Percentiles rank a stretch among this genome's conserved stretches.
These are phyloP conservation scores for Ramalina peruviana DNA, from an alignment of 495 filamentous ascomycete species.

Conservation along the genomic window DNA sequence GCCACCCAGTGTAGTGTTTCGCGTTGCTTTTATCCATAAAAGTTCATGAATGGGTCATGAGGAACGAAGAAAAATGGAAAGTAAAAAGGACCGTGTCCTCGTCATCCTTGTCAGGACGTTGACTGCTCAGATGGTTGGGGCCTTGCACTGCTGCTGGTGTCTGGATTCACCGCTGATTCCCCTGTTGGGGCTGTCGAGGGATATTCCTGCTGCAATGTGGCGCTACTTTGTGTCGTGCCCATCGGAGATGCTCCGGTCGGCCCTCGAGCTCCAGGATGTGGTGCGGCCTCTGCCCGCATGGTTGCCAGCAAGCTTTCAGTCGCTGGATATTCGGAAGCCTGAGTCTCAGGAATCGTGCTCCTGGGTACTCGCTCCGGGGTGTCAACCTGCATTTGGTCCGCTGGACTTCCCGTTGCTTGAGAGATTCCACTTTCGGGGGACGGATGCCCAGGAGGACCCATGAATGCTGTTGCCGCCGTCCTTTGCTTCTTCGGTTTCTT, in stretches of 20 bases:
- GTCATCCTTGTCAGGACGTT: too few relatives aligned
- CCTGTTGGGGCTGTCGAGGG: not conserved
- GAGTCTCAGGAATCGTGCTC: constrained; percentile 10
- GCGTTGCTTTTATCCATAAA: not conserved
- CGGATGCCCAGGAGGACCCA: not conserved
- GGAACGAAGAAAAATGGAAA: too few relatives aligned
- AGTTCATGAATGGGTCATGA: not conserved
- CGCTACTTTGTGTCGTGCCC: constrained; percentile 6
- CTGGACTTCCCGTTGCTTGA: constrained; percentile 3
- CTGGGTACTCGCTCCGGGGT: not conserved
- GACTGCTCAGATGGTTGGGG: too few relatives aligned
- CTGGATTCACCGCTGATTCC: too few relatives aligned
- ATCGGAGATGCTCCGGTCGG: not conserved
- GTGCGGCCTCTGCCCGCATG: constrained; percentile 9
- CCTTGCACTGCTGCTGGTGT: too few relatives aligned
- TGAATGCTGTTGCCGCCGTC: not conserved
- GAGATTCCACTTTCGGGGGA: not conserved
- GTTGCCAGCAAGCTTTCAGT: constrained; percentile 2
- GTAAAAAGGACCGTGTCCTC: too few relatives aligned
- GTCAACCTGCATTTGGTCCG: constrained; percentile 8
- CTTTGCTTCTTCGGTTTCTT: constrained; percentile 5
- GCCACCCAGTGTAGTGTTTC: not conserved
- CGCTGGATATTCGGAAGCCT: not conserved
- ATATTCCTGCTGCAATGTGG: constrained; percentile 1
- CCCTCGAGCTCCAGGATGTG: not conserved